phyloP scores from a whole-genome alignment of 2,329 filamentous ascomycete genomes.

The Sclerotinia glacialis region DNA sequence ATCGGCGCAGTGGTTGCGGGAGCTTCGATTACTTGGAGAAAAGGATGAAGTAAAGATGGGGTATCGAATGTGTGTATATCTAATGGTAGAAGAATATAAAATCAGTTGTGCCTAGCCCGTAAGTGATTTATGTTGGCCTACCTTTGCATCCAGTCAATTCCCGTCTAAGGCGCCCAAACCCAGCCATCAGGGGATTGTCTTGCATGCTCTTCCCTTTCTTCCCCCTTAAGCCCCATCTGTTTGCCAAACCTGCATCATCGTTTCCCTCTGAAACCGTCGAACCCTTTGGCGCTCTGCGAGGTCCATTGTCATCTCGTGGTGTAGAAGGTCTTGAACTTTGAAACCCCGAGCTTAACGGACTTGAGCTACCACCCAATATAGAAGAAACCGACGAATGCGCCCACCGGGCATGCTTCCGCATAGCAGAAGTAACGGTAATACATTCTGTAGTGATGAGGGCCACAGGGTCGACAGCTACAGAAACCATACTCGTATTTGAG shows the following conservation, averaged over 20 bases:
- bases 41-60: conserved; percentile 83
- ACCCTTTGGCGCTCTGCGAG: conserved; percentile 30
- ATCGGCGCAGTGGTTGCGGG: conserved; percentile 96
- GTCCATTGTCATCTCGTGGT: conserved; percentile 34
- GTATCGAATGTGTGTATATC: conserved; percentile 89
- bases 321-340: conserved; percentile 49
- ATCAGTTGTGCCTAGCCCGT: conserved; percentile 1
- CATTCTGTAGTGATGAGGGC: conserved; percentile 97
- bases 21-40: conserved; percentile 93
- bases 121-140: conserved; percentile 40
- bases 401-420: conserved; percentile 96
- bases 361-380: conserved; percentile 74
- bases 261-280: conserved; percentile 43
- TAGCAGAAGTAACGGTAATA: conserved; percentile 95
- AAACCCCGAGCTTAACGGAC: conserved; percentile 41
- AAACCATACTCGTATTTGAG: conserved; percentile 46
- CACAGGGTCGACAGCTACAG: conserved; percentile 85
- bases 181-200: conserved; percentile 93
- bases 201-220: conserved; percentile 97
- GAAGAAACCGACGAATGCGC: conserved; percentile 94
- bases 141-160: conserved; percentile 84
- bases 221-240: conserved; percentile 87
- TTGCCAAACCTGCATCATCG: conserved; percentile 62
- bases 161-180: conserved; percentile 83
- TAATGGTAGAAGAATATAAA: conserved; percentile 42